Percentiles rank a stretch among this genome's conserved stretches.
Conservation (phyloP, 192 early-diverging fungal species). For the Geranomyces michiganensis region DNA sequence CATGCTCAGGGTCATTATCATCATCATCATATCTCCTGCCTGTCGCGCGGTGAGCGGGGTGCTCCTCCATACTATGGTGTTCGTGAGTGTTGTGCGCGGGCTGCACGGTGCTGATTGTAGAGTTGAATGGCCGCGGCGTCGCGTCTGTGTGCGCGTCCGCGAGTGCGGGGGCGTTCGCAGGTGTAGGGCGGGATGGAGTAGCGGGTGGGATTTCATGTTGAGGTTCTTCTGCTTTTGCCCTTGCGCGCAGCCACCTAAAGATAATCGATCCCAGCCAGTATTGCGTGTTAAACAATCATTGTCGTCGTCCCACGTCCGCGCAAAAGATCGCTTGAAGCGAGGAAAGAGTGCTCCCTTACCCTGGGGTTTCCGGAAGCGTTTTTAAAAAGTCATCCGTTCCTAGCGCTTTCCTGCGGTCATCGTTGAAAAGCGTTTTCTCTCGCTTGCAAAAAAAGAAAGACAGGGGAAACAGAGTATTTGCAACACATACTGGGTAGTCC, state of each 20-base stretch:
- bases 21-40: too few relatives aligned
- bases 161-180: not conserved
- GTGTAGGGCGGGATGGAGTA: not conserved
- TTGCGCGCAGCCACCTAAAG: constrained; percentile 18
- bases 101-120: not conserved
- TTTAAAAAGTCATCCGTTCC: constrained; percentile 16
- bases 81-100: not conserved
- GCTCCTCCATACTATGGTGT: too few relatives aligned
- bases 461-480: too few relatives aligned
- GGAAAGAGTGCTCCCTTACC: too few relatives aligned
- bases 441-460: not conserved
- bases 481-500: not conserved
- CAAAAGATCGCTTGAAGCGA: not conserved
- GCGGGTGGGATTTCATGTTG: not conserved
- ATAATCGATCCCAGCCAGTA: not conserved
- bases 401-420: not conserved
- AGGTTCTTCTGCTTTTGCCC: constrained; percentile 1
- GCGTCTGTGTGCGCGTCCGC: not conserved
- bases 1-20: too few relatives aligned
- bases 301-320: not conserved
- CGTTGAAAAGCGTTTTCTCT: constrained; percentile 7
- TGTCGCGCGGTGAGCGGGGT: too few relatives aligned
- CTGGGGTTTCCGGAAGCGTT: constrained; percentile 26
- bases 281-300: not conserved
- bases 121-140: not conserved